Conservation (phyloP, 495 filamentous ascomycete species). For the Penicillium maclennaniae region DNA sequence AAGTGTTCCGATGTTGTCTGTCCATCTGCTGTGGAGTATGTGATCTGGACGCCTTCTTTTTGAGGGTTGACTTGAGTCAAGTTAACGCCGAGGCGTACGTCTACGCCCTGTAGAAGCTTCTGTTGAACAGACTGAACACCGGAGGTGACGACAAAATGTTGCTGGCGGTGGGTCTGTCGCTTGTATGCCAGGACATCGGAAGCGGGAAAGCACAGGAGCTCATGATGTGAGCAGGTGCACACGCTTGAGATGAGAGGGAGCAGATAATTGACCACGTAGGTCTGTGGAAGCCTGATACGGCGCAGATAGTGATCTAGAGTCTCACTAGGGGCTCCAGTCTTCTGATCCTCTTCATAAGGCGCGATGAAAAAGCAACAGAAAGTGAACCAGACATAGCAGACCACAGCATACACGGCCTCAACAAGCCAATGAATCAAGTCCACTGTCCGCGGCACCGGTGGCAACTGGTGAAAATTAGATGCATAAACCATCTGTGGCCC, state of each 20-base stretch:
- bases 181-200: constrained; percentile 47
- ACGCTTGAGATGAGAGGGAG: constrained; percentile 52
- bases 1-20: constrained; percentile 17
- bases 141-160: constrained; percentile 46
- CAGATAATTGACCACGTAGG: constrained; percentile 42
- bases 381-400: constrained; percentile 49
- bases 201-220: constrained; percentile 49
- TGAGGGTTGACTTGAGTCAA: constrained; percentile 15
- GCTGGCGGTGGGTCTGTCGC: constrained; percentile 37
- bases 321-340: constrained; percentile 22
- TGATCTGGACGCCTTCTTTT: constrained; percentile 4
- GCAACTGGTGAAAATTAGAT: constrained; percentile 47
- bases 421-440: constrained; percentile 28
- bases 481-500: constrained; percentile 41
- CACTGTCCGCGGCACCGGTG: constrained; percentile 27
- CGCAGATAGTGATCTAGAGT: constrained; percentile 40
- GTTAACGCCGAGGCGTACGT: constrained; percentile 12
- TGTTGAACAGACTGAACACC: constrained; percentile 45
- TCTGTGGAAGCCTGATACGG: constrained; percentile 42
- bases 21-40: constrained; percentile 10
- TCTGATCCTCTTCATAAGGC: constrained; percentile 18
- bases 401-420: constrained; percentile 34
- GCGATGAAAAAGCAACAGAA: constrained; percentile 43
- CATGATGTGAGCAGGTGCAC: constrained; percentile 48
- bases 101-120: constrained; percentile 31